Percentiles rank a stretch among this genome's conserved stretches.
Evolutionary conservation across 169 alveolate species (phyloP).

Genomic region (Eimeria tenella): DNA sequence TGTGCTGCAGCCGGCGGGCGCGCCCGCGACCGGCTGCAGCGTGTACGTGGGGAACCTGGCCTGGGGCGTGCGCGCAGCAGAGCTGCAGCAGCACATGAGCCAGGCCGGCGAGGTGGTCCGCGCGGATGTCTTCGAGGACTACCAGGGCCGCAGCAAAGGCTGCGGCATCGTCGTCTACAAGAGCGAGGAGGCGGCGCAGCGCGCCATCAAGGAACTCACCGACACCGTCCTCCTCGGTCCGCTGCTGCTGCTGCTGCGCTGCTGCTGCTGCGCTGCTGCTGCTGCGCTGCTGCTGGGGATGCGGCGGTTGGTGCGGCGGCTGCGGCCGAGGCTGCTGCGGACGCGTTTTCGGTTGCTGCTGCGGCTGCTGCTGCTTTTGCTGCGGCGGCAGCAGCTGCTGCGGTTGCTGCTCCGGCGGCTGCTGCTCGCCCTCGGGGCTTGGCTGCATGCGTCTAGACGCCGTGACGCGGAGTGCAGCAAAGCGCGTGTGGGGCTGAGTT

Average conservation of each 20-base stretch:
- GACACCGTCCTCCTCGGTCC: slow-evolving; percentile 78
- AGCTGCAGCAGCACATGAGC: slow-evolving; percentile 93
- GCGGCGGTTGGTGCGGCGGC: no score
- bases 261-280: neutral
- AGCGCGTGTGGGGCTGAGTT: no score
- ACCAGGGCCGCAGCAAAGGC: slow-evolving; percentile 89
- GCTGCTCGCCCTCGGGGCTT: no score
- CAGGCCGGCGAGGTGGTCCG: slow-evolving; percentile 93
- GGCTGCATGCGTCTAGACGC: no score
- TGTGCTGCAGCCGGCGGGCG: slow-evolving; percentile 59
- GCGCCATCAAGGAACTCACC: slow-evolving; percentile 81
- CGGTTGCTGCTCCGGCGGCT: no score
- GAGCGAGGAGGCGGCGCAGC: slow-evolving; percentile 78
- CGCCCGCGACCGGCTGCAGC: slow-evolving; percentile 87
- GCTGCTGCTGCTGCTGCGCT: neutral
- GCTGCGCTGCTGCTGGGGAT: no score
- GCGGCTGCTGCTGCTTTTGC: neutral
- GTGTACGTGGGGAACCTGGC: slow-evolving; percentile 94
- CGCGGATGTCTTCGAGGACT: slow-evolving; percentile 93
- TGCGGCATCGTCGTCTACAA: slow-evolving; percentile 82
- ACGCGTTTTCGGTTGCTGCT: neutral
- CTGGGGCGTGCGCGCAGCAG: slow-evolving; percentile 94
- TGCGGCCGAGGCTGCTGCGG: no score
- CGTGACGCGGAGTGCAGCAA: no score
- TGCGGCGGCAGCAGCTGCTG: no score